Evolutionary conservation across 306 rosid species (phyloP), one percentile per base, ranked within the genome.

Genomic region (Macrotyloma uniflorum): DNA sequence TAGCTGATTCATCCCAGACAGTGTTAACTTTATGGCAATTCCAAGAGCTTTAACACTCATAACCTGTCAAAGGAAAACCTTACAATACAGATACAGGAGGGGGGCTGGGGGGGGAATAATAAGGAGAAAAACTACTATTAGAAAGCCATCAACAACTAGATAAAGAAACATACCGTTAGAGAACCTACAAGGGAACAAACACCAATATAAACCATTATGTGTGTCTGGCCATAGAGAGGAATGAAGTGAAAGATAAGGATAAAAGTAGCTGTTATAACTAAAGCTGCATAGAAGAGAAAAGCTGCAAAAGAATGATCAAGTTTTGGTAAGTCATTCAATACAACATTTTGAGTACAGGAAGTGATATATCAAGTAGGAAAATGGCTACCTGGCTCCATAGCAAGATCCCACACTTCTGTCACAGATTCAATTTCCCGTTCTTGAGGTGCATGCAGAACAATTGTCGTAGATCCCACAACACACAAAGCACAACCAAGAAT

Each of bases 1-100:
- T 70, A 96, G 90, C 78, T 96, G 99, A 87, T 93, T 96, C 91
- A 87, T 93, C 78, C 99, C 99, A 0, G 97, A 90, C 33, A 96
- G 82, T 18, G 99, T 96, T 83, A 96, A 81, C 88, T 96, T 96
- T 87, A 96, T 80, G 77, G 98, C 99, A 85, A 96, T 96, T 79
- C 99, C 99, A 64, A 96, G 90, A 64, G 98, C 99, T 88, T 93
- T 96, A 67, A 96, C 99, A 80, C 99, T 91, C 99, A 96, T 96
- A 78, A 96, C 99, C 98, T 95, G 88, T 83, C 84, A 84, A 86
- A 81, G 20, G 70, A 79, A 65, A 74, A 72, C 67, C 76, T 83
- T 49, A 46, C 26, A 49, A 55, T 62, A 38, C 69, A 81, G 80
- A 50, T 47, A 78, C 68, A 67, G 73, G 76, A 35, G n/a, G n/a